Percentiles rank a stretch among this genome's conserved stretches.
phyloP scores from a whole-genome alignment of 345 rosid genomes.

The Arabis alpina region DNA sequence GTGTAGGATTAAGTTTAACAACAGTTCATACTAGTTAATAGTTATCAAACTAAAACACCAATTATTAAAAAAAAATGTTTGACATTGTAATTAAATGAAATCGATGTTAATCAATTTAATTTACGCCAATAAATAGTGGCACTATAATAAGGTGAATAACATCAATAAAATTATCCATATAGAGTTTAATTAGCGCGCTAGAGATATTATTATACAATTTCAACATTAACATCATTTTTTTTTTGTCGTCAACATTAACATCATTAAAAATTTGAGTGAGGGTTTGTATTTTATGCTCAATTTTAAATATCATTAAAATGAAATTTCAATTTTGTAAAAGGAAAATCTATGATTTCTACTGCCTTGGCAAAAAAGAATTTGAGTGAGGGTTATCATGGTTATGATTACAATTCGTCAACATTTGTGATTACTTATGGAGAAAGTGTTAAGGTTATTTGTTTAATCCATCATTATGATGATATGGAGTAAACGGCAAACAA shows the following conservation, averaged over 20 bases:
- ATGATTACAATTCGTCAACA: not conserved
- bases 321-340: too few species aligned
- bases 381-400: not conserved
- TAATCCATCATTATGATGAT: not conserved
- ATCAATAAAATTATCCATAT: not conserved
- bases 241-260: too few species aligned
- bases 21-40: not conserved
- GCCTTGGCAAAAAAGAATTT: not conserved
- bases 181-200: not conserved
- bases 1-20: not conserved
- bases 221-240: not conserved
- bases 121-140: not conserved
- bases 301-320: too few species aligned
- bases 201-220: not conserved
- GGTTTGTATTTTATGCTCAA: too few species aligned
- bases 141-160: not conserved
- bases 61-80: not conserved
- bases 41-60: not conserved
- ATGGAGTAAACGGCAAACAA: constrained; percentile 31
- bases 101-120: not conserved
- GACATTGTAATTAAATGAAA: not conserved
- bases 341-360: too few species aligned
- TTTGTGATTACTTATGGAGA: constrained; percentile 4
- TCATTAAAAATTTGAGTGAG: not conserved
- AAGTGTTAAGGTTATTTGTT: not conserved